Conservation (phyloP, 2,329 filamentous ascomycete genomes). For the Pseudocercospora fuligena region DNA sequence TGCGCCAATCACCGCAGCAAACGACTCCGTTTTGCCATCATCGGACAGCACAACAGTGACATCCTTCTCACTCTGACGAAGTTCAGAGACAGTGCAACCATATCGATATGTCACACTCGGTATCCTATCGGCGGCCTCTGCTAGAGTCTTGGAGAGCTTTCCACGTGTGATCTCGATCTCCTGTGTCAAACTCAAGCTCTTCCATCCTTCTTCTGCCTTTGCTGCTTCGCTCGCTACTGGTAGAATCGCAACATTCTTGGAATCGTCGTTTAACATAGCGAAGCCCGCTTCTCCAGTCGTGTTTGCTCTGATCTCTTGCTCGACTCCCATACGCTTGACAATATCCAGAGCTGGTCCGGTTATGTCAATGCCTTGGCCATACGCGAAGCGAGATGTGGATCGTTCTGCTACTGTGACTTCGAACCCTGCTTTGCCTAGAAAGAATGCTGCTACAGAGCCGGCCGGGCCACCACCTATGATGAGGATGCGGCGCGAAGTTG, state of each 20-base stretch:
- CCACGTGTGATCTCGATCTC: conserved; percentile 51
- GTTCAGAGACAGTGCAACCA: conserved; percentile 18
- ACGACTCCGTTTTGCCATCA: conserved; percentile 15
- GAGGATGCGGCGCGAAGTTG: conserved; percentile 17
- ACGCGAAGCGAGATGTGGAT: conserved; percentile 21
- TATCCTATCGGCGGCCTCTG: conserved; percentile 32
- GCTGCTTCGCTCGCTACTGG: conserved; percentile 15
- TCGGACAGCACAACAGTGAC: conserved; percentile 22
- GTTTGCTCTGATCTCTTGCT: conserved; percentile 31
- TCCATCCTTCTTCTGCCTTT: conserved; percentile 18
- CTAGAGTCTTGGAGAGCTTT: conserved; percentile 53
- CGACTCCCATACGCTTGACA: conserved; percentile 35
- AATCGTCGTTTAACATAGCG: conserved; percentile 34
- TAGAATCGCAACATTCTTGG: conserved; percentile 24
- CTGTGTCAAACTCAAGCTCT: conserved; percentile 24
- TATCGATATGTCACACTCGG: conserved; percentile 27
- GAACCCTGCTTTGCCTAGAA: conserved; percentile 39
- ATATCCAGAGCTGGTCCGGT: conserved; percentile 33
- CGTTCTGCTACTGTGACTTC: conserved; percentile 27
- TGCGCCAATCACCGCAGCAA: conserved; percentile 24
- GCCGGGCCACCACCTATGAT: conserved; percentile 37
- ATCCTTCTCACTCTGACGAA: conserved; percentile 19
- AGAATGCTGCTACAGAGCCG: conserved; percentile 44
- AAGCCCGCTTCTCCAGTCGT: conserved; percentile 37
- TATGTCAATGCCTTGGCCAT: conserved; percentile 40